Evolutionary conservation across 2,329 filamentous ascomycete genomes (phyloP).

Genomic region (Diaporthe sp.): DNA sequence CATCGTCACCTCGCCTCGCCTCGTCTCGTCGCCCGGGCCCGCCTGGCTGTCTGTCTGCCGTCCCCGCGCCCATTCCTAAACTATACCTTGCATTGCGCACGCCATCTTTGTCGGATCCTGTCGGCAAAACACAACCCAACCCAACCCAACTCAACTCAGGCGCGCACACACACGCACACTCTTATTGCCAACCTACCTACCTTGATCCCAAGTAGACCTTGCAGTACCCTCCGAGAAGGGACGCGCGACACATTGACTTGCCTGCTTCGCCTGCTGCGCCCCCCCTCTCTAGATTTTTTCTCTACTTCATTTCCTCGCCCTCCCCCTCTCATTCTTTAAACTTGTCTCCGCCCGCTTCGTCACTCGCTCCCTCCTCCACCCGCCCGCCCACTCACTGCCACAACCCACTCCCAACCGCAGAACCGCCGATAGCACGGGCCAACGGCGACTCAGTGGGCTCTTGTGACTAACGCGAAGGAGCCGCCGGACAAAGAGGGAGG

Average conservation of each 20-base stretch:
- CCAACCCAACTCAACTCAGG: conserved; percentile 20
- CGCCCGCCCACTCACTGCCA: conserved; percentile 24
- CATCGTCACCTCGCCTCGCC: background rate
- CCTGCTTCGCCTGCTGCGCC: conserved; percentile 13
- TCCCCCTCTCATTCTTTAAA: conserved; percentile 19
- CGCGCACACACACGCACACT: background rate
- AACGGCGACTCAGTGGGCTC: conserved; percentile 30
- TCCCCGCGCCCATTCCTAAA: conserved; percentile 6
- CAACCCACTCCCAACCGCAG: conserved; percentile 32
- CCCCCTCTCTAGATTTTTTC: background rate
- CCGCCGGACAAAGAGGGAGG: conserved; percentile 34
- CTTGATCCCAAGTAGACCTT: conserved; percentile 27
- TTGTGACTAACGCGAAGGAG: conserved; percentile 35
- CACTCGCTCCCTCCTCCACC: conserved; percentile 13
- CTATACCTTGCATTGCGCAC: conserved; percentile 22
- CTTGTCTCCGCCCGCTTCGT: conserved; percentile 32
- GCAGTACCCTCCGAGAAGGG: conserved; percentile 1
- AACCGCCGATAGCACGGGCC: conserved; percentile 36
- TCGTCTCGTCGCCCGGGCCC: background rate
- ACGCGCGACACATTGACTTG: conserved; percentile 25
- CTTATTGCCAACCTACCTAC: background rate
- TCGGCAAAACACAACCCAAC: conserved; percentile 20
- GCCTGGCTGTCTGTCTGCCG: conserved; percentile 7
- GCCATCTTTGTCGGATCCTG: conserved; percentile 35
- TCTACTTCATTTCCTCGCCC: background rate